Evolutionary conservation across 441 rosid genomes (phyloP), one percentile per base, ranked within the genome.

Genomic region (Gossypium schwendimanii): DNA sequence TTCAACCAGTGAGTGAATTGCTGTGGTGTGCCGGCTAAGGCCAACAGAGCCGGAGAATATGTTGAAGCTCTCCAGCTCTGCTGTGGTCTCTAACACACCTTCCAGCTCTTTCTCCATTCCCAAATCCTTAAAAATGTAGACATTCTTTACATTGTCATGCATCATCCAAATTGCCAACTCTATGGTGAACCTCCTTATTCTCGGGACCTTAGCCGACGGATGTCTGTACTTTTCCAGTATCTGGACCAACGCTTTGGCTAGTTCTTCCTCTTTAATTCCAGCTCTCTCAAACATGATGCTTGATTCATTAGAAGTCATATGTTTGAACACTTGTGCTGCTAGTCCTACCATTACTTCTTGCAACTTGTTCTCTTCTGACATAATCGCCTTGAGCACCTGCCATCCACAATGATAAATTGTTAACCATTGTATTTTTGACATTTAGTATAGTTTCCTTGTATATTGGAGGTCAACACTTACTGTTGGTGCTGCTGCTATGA

Each of bases 271-370:
- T 61, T 57, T 72, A 44, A 92, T 84, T 64, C 87, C 87, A 44
- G 90, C 81, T 68, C 54, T 71, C 7, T 81, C 76, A 14, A 91
- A 84, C 79, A 79, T 71, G 49, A 47, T 49, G 36, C 44, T 80
- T 18, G 85, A 81, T 81, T 92, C 94, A 71, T 85, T 81, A 58
- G 78, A 63, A 12, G 73, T 85, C 91, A 87, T 77, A 75, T 83
- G 81, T 70, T 79, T 91, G 83, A 92, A 89, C 59, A 82, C 84
- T 62, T 85, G 87, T 28, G 90, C 86, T 15, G 92, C 96, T 77
- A 94, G 82, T 59, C 99, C 99, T 36, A 89, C 75, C 99, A 94
- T 91, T 76, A 89, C 97, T 84, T 94, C 98, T 52, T 86, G 94
- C 74, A 87, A 70, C 53, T 91, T 94, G 79, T 76, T 73, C 63